Percentiles rank a stretch among this genome's conserved stretches.
These are phyloP conservation scores for Skeletonema menzelii DNA, from an alignment of 108 stramenopile species.

Conservation along the genomic window DNA sequence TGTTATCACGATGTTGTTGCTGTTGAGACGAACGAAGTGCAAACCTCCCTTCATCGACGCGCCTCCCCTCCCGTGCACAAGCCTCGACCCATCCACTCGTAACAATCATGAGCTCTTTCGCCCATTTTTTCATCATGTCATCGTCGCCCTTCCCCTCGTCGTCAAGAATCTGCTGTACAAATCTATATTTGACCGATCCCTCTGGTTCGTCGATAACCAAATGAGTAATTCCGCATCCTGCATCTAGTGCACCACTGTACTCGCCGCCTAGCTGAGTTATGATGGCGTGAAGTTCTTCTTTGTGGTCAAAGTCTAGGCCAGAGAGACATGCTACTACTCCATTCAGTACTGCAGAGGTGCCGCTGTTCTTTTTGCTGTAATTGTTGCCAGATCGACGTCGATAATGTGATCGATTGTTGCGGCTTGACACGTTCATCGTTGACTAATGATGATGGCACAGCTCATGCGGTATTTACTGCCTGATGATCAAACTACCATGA, in stretches of 20 bases:
- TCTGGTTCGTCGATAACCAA: constrained; percentile 10
- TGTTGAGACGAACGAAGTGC: background rate
- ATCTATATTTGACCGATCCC: constrained; percentile 20
- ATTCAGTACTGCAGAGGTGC: background rate
- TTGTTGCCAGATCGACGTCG: background rate
- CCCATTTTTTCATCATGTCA: constrained; percentile 17
- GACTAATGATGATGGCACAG: background rate
- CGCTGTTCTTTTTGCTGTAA: background rate
- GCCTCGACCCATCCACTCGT: constrained; percentile 34
- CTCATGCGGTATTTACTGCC: background rate
- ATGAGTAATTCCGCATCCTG: constrained; percentile 20
- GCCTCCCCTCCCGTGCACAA: constrained; percentile 16
- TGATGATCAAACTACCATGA: no score
- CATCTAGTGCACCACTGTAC: constrained; percentile 13
- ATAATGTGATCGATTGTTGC: background rate
- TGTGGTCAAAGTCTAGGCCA: constrained; percentile 12
- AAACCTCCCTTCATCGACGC: constrained; percentile 19
- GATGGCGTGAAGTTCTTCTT: constrained; percentile 13
- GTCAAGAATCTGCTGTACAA: constrained; percentile 3
- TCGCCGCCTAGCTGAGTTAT: constrained; percentile 12
- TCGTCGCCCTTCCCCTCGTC: background rate
- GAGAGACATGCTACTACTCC: constrained; percentile 37
- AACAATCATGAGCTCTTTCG: constrained; percentile 14
- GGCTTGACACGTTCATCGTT: background rate
- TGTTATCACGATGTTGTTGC: background rate